These are phyloP conservation scores for Talaromyces adpressus DNA, from an alignment of 495 filamentous ascomycete species.

Conservation along the genomic window DNA sequence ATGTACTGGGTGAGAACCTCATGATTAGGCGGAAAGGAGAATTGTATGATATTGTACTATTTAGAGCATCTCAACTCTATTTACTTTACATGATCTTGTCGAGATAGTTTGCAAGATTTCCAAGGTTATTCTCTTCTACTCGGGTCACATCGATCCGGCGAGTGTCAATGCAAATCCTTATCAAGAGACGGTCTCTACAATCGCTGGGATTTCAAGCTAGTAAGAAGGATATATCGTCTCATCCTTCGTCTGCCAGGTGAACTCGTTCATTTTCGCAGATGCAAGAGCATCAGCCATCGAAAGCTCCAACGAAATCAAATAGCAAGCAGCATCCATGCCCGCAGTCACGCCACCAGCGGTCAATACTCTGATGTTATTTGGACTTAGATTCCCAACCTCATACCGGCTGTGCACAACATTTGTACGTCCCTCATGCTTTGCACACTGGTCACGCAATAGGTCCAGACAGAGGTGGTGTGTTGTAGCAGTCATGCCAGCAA, in stretches of 20 bases:
- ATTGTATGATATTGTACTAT: slow-evolving; percentile 8
- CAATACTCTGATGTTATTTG: not conserved
- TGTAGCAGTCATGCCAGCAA: not conserved
- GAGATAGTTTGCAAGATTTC: not conserved
- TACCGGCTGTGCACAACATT: not conserved
- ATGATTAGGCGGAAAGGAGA: not conserved
- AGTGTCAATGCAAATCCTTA: not conserved
- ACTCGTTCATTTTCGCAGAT: not conserved
- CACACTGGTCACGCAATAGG: not conserved
- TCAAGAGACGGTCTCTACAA: not conserved
- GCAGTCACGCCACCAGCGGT: not conserved
- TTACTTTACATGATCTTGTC: not conserved
- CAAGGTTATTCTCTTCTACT: not conserved
- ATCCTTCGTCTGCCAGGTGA: not conserved
- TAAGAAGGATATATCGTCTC: not conserved
- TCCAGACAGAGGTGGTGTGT: not conserved
- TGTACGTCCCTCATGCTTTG: not conserved
- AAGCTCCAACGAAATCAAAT: not conserved
- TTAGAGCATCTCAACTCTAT: slow-evolving; percentile 9
- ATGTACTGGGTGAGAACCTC: slow-evolving; percentile 5
- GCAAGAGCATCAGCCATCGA: not conserved
- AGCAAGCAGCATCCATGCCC: not conserved
- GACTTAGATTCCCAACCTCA: not conserved
- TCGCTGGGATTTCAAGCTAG: not conserved
- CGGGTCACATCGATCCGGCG: not conserved